Evolutionary conservation across 768 basidiomycete species (phyloP).

Genomic region (Rhizopogon vinicolor): DNA sequence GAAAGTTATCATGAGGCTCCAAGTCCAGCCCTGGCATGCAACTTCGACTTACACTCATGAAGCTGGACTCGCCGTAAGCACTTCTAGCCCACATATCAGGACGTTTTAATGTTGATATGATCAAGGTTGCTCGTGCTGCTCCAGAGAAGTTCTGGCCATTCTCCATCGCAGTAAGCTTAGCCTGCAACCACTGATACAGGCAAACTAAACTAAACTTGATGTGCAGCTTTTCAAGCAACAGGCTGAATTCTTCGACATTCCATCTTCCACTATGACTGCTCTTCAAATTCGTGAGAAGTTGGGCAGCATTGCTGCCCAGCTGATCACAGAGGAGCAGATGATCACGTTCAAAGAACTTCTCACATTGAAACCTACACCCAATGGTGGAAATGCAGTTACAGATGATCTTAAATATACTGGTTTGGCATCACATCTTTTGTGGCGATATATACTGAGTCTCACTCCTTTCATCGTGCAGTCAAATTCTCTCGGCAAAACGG

Average conservation of each 20-base stretch:
- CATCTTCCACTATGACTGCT: conserved; percentile 60
- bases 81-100: background rate
- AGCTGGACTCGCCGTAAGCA: conserved; percentile 69
- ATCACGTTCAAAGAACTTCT: conserved; percentile 59
- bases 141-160: conserved; percentile 82
- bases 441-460: background rate
- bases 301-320: conserved; percentile 47
- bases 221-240: conserved; percentile 74
- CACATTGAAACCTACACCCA: conserved; percentile 55
- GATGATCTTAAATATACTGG: conserved; percentile 88
- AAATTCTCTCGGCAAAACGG: conserved; percentile 90
- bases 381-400: conserved; percentile 80
- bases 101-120: background rate
- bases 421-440: conserved; percentile 32
- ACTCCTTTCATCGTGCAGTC: conserved; percentile 42
- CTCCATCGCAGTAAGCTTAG: conserved; percentile 50
- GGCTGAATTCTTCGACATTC: conserved; percentile 76
- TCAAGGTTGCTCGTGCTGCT: conserved; percentile 55
- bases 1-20: conserved; percentile 65
- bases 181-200: background rate
- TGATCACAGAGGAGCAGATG: conserved; percentile 47
- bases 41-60: conserved; percentile 77
- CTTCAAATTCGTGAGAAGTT: conserved; percentile 74
- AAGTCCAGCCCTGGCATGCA: conserved; percentile 79
- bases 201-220: background rate